Percentiles rank a stretch among this genome's conserved stretches.
Evolutionary conservation across 805 yeast species (phyloP).

Genomic region (Zygotorulaspora danielsina): DNA sequence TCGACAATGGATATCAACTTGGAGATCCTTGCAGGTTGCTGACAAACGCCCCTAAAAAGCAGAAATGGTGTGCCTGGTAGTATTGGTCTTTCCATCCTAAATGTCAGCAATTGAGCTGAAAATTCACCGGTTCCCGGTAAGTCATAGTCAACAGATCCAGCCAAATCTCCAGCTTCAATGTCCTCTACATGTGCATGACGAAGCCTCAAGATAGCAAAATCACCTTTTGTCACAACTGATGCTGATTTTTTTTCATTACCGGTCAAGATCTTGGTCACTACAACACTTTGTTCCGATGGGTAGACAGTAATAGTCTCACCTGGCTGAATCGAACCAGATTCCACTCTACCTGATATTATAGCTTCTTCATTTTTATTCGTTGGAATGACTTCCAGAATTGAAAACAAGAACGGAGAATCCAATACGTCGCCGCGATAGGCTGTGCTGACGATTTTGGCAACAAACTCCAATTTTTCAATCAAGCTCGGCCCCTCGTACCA

Average conservation of each 20-base stretch:
- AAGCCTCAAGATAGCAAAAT: conserved; percentile 45
- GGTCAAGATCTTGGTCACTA: conserved; percentile 37
- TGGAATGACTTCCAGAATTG: conserved; percentile 59
- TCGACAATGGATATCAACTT: conserved; percentile 58
- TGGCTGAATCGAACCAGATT: conserved; percentile 56
- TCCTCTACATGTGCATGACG: conserved; percentile 38
- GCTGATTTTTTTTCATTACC: conserved; percentile 22
- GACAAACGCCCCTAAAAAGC: conserved; percentile 69
- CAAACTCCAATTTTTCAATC: conserved; percentile 70
- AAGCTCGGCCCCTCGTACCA: conserved; percentile 21
- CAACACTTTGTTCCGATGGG: conserved; percentile 44
- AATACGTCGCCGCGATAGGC: conserved; percentile 24
- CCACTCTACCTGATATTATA: conserved; percentile 35
- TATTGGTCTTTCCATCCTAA: conserved; percentile 66
- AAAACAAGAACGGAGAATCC: conserved; percentile 49
- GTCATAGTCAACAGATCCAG: conserved; percentile 45
- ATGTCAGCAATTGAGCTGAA: conserved; percentile 55
- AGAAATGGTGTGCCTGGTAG: conserved; percentile 76
- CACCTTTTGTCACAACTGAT: conserved; percentile 49
- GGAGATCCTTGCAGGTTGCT: conserved; percentile 62
- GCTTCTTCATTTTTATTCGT: conserved; percentile 47
- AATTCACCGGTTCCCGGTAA: conserved; percentile 47
- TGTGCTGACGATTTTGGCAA: conserved; percentile 20
- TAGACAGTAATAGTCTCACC: conserved; percentile 59
- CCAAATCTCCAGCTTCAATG: conserved; percentile 64